Evolutionary conservation across 2,329 filamentous ascomycete species (phyloP).

Genomic region (Claviceps africana): DNA sequence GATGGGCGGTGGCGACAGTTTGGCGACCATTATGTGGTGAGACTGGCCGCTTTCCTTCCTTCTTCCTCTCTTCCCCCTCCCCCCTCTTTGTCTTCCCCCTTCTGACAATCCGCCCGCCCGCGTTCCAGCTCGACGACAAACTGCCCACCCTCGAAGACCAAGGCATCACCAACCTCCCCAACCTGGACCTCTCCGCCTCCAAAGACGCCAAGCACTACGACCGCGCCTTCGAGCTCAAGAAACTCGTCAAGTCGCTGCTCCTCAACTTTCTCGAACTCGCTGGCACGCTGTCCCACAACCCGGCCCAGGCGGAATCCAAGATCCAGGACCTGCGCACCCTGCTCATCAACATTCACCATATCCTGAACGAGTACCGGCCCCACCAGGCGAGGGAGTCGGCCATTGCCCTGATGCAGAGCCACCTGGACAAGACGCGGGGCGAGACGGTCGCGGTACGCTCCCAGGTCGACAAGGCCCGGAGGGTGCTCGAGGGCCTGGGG

Average conservation of each 20-base stretch:
- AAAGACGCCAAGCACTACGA: conserved; percentile 44
- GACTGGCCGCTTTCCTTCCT: neutral
- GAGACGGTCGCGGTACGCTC: conserved; percentile 59
- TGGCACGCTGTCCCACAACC: conserved; percentile 28
- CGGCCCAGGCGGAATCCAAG: conserved; percentile 48
- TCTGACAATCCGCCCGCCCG: too few relatives aligned
- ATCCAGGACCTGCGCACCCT: conserved; percentile 66
- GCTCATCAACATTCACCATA: conserved; percentile 81
- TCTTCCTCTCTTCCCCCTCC: neutral
- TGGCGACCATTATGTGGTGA: conserved; percentile 48
- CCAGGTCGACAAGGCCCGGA: conserved; percentile 58
- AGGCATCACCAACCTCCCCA: conserved; percentile 52
- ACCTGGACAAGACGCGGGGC: conserved; percentile 54
- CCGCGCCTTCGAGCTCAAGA: conserved; percentile 55
- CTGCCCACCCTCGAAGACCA: conserved; percentile 55
- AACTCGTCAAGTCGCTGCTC: conserved; percentile 69
- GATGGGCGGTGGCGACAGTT: conserved; percentile 63
- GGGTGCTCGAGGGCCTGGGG: conserved; percentile 55
- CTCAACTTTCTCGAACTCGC: conserved; percentile 80
- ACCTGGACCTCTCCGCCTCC: conserved; percentile 25
- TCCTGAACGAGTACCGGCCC: conserved; percentile 87
- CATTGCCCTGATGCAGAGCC: conserved; percentile 77
- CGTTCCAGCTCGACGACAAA: conserved; percentile 38
- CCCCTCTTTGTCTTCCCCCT: neutral
- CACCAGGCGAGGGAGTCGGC: conserved; percentile 84